Evolutionary conservation across 768 basidiomycete genomes (phyloP).

Genomic region (Chalciporus chontae): DNA sequence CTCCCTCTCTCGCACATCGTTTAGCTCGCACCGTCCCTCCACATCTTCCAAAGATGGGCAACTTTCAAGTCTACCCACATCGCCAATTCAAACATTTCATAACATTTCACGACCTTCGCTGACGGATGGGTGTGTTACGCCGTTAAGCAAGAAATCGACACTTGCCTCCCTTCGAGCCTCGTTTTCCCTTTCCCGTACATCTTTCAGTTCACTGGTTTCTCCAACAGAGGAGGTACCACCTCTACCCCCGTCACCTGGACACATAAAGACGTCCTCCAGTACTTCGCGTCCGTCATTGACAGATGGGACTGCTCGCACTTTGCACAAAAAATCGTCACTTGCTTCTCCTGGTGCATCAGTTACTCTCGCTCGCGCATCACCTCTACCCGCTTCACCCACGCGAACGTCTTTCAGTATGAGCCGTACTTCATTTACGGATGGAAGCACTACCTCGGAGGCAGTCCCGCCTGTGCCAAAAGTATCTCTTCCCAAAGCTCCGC

Average conservation of each 20-base stretch:
- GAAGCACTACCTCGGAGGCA: neutral
- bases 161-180: neutral
- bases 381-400: neutral
- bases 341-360: neutral
- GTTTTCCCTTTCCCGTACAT: neutral
- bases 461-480: neutral
- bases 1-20: slow-evolving; percentile 28
- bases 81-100: slow-evolving; percentile 17
- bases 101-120: slow-evolving; percentile 19
- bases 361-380: neutral
- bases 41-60: slow-evolving; percentile 21
- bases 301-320: neutral
- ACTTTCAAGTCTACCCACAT: slow-evolving; percentile 21
- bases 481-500: neutral
- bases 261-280: neutral
- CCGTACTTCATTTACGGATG: neutral
- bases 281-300: neutral
- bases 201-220: neutral
- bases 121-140: neutral
- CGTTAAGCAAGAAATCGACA: neutral
- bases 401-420: neutral
- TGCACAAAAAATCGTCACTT: neutral
- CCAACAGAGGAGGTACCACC: neutral
- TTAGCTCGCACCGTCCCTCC: slow-evolving; percentile 25
- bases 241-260: neutral